Base-by-base conservation (phyloP, 805 yeast genomes). In the Clavispora fructus region DNA sequence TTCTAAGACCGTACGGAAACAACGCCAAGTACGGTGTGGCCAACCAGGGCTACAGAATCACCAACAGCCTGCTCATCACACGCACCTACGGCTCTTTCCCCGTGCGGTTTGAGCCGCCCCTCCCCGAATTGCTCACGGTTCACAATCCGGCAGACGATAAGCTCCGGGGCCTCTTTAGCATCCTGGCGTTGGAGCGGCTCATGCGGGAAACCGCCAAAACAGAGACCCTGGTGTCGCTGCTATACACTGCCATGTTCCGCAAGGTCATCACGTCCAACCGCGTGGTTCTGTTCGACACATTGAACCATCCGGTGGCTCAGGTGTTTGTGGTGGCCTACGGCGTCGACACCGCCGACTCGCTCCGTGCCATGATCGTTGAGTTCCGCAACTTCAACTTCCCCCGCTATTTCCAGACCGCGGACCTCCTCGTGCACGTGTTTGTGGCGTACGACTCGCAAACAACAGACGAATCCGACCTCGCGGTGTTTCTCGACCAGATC, bases 261-360 rank as follows among this genome's bases (percentile, higher is more conserved):
- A 76, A 80, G 52, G 58, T 85, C 37, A 68, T 85, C 7, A 74
- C 88, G 4, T 73, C 85, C 11, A 74, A 79, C 12, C 74, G 75
- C 7, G 65, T 87, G 8, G 80, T 87, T 2, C 82, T 92, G 1
- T 88, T 87, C 60, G 97, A 92, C 62, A 83, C 89, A 6, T 82
- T 90, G 62, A 83, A 86, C 53, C 97, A 91, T 60, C 97, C 97
- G 0, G 78, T 89, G 1, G 76, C 87, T 2, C 85, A 90, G 37
- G 60, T 92, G 12, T 73, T 89, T 42, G 82, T 83, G 0, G 70
- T 89, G 4, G 78, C 87, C 19, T 72, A 49, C 43, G 60, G 79
- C 19, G 52, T 64, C 12, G 87, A 83, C 46, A 49, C 76, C 0
- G 62, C 79, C 29, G 82, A 78, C 11, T 63, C 67, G n/a, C 81